Conservation (phyloP, 2,329 filamentous ascomycete species). For the Hypocrella siamensis region DNA sequence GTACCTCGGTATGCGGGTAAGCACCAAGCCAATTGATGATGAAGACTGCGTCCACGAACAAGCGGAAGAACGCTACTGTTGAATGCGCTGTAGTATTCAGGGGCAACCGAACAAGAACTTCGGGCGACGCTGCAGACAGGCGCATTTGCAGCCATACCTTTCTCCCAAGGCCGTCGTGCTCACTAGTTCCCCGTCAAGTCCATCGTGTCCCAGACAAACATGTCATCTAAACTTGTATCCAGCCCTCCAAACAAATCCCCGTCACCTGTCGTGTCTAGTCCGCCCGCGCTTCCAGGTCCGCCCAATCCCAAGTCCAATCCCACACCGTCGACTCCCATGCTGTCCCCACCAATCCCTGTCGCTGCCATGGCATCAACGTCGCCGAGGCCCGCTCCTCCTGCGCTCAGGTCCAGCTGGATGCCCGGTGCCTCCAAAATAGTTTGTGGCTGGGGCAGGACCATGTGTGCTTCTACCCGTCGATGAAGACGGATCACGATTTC, state of each 20-base stretch:
- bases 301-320: constrained; percentile 30
- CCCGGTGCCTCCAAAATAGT: constrained; percentile 25
- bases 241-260: constrained; percentile 22
- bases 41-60: too few species aligned
- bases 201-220: constrained; percentile 25
- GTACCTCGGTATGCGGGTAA: too few species aligned
- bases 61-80: too few species aligned
- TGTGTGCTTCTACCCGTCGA: constrained; percentile 49
- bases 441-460: constrained; percentile 27
- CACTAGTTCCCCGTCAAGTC: constrained; percentile 11
- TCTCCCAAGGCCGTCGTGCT: too few species aligned
- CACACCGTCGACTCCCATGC: constrained; percentile 22
- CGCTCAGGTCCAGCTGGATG: constrained; percentile 24
- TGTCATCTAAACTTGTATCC: constrained; percentile 25
- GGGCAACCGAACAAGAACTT: too few species aligned
- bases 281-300: constrained; percentile 16
- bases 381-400: constrained; percentile 19
- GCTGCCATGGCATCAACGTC: constrained; percentile 27
- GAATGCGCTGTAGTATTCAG: too few species aligned
- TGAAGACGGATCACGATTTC: constrained; percentile 48
- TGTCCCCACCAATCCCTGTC: constrained; percentile 23
- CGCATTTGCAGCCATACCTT: too few species aligned
- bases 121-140: too few species aligned
- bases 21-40: too few species aligned
- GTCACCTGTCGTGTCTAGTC: constrained; percentile 16